Conservation (phyloP, 2,329 filamentous ascomycete genomes). For the Fragosphaeria purpurea region DNA sequence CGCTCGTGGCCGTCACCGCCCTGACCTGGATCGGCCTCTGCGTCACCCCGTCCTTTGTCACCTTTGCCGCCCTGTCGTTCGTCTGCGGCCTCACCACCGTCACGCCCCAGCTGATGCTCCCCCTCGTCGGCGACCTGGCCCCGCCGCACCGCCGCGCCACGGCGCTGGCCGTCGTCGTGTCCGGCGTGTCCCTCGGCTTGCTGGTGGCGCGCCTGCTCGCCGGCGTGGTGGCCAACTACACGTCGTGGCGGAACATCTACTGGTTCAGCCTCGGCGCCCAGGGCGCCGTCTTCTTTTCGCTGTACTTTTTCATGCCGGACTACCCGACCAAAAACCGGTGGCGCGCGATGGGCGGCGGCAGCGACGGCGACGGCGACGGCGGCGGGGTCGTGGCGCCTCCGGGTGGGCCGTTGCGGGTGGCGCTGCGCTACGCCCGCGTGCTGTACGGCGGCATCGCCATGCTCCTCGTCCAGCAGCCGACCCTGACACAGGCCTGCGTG, state of each 20-base stretch:
- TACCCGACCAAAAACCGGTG: slow-evolving; percentile 63
- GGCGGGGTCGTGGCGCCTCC: neutral
- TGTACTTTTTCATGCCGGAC: slow-evolving; percentile 70
- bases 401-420: neutral
- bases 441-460: slow-evolving; percentile 58
- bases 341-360: neutral
- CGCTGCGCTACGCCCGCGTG: slow-evolving; percentile 53
- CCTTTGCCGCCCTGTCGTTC: slow-evolving; percentile 62
- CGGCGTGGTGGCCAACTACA: slow-evolving; percentile 64
- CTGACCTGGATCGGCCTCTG: slow-evolving; percentile 64
- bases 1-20: slow-evolving; percentile 57
- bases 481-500: slow-evolving; percentile 60
- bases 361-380: neutral
- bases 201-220: slow-evolving; percentile 66
- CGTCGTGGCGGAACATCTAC: slow-evolving; percentile 67
- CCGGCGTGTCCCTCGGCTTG: slow-evolving; percentile 65
- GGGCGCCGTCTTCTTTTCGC: slow-evolving; percentile 50
- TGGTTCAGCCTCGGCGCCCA: slow-evolving; percentile 68
- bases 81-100: slow-evolving; percentile 69
- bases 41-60: slow-evolving; percentile 51
- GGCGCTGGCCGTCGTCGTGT: slow-evolving; percentile 63
- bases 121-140: slow-evolving; percentile 68
- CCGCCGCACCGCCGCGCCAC: slow-evolving; percentile 57
- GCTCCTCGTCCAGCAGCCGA: slow-evolving; percentile 54
- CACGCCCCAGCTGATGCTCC: slow-evolving; percentile 71